These are phyloP conservation scores for Urochloa ruziziensis DNA, from an alignment of 176 grass and related monocot genomes.

Conservation along the genomic window DNA sequence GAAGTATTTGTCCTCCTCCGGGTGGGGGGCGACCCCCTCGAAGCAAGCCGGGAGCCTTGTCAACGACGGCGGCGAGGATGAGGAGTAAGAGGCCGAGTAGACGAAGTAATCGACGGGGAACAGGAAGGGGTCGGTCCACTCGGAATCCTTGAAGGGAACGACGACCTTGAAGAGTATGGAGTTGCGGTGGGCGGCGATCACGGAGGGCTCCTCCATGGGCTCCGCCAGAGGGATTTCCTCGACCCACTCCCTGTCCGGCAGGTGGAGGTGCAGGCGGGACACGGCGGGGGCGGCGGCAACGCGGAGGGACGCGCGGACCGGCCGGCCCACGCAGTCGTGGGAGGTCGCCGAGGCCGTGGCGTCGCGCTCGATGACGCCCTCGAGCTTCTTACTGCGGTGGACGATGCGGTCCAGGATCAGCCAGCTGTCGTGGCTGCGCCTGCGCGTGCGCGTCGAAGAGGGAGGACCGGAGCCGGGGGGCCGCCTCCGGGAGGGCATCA, in stretches of 20 bases:
- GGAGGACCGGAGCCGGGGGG: too few species aligned
- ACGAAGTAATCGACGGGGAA: conserved; percentile 18
- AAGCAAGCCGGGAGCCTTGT: background rate
- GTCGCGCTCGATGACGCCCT: background rate
- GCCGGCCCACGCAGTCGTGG: background rate
- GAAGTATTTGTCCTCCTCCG: background rate
- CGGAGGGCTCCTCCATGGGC: background rate
- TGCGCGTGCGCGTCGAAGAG: too few species aligned
- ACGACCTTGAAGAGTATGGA: background rate
- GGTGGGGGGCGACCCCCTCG: background rate
- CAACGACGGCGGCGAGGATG: background rate
- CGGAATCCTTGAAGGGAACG: background rate
- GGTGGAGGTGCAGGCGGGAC: conserved; percentile 24
- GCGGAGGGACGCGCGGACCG: background rate
- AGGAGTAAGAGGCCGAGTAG: background rate
- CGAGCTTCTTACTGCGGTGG: background rate
- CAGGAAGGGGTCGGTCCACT: rapidly evolving
- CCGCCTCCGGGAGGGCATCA: too few species aligned
- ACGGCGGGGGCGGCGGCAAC: background rate
- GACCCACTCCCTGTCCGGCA: background rate
- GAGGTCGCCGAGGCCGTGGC: background rate
- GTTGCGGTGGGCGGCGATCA: conserved; percentile 6
- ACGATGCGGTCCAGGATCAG: background rate
- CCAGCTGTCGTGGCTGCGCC: background rate
- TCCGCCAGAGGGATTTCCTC: background rate